A percentile compares a stretch with the other conserved stretches of the same genome.
Conservation (phyloP, 2,329 filamentous ascomycete genomes). For the Purpureocillium lavendulum region DNA sequence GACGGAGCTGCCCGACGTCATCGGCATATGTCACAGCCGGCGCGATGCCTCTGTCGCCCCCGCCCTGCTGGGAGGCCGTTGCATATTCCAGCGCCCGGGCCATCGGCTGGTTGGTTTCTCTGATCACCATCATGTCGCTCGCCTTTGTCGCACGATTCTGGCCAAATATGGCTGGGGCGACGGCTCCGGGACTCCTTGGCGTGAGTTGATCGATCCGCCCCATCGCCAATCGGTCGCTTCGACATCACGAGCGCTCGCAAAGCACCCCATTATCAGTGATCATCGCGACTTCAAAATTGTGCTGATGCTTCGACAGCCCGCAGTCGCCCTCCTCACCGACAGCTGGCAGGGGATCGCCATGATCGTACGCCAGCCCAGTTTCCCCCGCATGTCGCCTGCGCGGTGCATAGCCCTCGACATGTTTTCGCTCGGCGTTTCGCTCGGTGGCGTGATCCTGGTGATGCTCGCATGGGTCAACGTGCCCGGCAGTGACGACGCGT, state of each 20-base stretch:
- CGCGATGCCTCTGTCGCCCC: constrained; percentile 3
- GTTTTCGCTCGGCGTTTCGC: constrained; percentile 21
- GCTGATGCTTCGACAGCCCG: no score
- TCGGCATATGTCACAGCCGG: no score
- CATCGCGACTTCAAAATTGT: no score
- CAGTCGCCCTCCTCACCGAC: constrained; percentile 26
- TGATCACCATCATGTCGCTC: constrained; percentile 21
- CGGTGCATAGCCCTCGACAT: constrained; percentile 21
- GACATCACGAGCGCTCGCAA: no score
- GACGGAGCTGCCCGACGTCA: no score
- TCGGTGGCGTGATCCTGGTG: constrained; percentile 25
- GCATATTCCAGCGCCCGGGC: constrained; percentile 16
- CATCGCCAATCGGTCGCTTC: no score
- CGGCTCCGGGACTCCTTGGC: constrained; percentile 21
- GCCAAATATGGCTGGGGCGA: constrained; percentile 17
- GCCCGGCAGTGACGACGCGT: no score
- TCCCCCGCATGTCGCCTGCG: constrained; percentile 17
- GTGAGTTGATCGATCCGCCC: no score
- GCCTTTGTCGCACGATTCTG: constrained; percentile 23
- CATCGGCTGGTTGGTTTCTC: constrained; percentile 21
- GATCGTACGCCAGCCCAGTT: constrained; percentile 14
- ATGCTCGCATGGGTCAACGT: constrained; percentile 13
- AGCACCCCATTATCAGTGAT: no score
- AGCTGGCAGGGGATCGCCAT: constrained; percentile 26
- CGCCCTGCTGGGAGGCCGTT: constrained; percentile 5